A percentile compares a stretch with the other conserved stretches of the same genome.
These are phyloP conservation scores for Eucalyptus erythrocorys DNA, from an alignment of 345 rosid species.

Conservation along the genomic window DNA sequence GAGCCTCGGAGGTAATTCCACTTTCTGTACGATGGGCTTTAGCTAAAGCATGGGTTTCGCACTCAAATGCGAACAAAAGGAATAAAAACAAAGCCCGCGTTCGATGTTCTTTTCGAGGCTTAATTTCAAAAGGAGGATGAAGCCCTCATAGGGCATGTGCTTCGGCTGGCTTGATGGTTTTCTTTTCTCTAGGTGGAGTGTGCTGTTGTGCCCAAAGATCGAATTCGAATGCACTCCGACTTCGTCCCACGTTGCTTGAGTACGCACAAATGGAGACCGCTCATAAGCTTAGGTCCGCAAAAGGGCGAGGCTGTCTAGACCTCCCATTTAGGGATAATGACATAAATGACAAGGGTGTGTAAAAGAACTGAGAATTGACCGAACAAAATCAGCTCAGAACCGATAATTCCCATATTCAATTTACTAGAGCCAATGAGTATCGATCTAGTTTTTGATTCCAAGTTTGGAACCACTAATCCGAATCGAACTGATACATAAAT, in stretches of 20 bases:
- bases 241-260: not conserved
- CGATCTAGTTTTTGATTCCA: fast-evolving
- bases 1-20: not conserved
- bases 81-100: not conserved
- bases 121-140: not conserved
- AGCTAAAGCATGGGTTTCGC: not conserved
- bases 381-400: fast-evolving
- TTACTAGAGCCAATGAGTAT: too few relatives aligned
- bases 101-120: not conserved
- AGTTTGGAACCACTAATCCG: too few relatives aligned
- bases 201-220: not conserved
- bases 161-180: not conserved
- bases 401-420: fast-evolving
- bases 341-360: too few relatives aligned
- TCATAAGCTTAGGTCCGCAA: not conserved
- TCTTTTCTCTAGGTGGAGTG: not conserved
- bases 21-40: not conserved
- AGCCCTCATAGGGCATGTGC: not conserved
- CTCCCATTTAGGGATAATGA: too few relatives aligned
- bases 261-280: not conserved
- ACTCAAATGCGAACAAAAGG: not conserved
- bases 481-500: fast-evolving
- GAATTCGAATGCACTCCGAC: not conserved
- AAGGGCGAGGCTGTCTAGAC: not conserved
- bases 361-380: fast-evolving